Percentiles rank a stretch among this genome's conserved stretches.
phyloP scores from a whole-genome alignment of 78 protist genomes.

The Neovahlkampfia damariscottae region DNA sequence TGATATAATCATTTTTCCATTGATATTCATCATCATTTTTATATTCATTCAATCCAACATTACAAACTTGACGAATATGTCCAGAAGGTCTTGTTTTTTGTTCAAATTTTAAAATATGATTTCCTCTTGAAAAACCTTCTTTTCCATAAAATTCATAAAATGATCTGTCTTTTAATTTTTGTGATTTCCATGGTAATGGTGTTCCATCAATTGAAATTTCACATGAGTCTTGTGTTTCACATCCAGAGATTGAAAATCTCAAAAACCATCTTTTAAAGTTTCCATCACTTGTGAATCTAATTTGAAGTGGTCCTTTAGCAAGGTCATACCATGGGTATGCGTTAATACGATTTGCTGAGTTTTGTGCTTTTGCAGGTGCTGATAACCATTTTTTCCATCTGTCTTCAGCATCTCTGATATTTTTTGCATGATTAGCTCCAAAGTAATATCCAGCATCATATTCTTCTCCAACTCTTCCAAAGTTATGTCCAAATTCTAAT shows the following conservation, averaged over 20 bases:
- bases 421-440: background rate
- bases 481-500: constrained; percentile 13
- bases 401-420: background rate
- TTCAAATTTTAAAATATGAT: background rate
- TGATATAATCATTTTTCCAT: constrained; percentile 8
- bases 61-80: constrained; percentile 1
- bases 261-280: background rate
- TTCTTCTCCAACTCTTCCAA: constrained; percentile 5
- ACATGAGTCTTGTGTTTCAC: background rate
- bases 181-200: background rate
- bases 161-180: background rate
- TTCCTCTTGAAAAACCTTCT: background rate
- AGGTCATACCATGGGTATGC: constrained; percentile 6
- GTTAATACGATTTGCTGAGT: background rate
- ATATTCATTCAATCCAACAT: background rate
- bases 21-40: background rate
- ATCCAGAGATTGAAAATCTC: constrained; percentile 4
- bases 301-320: background rate
- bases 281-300: constrained; percentile 1
- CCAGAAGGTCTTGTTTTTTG: background rate
- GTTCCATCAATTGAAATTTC: background rate
- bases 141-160: background rate
- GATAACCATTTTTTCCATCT: constrained; percentile 5
- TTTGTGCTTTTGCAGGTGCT: background rate
- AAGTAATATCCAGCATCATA: constrained; percentile 4